Evolutionary conservation across 768 basidiomycete species (phyloP), one percentile per base, ranked within the genome.

Genomic region (Coprinopsis strossmayeri): DNA sequence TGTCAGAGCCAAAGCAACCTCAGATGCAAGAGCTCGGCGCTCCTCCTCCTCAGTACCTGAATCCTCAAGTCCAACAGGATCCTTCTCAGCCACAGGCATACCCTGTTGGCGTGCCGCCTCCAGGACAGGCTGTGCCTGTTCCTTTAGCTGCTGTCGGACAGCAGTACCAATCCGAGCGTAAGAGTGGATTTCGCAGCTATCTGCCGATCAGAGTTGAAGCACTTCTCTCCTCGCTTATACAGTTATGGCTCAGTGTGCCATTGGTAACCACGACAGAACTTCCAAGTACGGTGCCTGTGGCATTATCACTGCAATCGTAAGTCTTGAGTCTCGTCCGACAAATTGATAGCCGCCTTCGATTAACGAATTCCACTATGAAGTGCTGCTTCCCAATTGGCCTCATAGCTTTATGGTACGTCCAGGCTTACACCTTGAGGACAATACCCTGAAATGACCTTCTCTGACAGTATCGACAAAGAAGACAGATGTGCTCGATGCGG

Each of bases 231-330:
- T n/a, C n/a, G n/a, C n/a, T n/a, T n/a, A n/a, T n/a, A n/a, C 30
- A 32, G 30, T 7, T 32, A 7, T 32, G 15, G 30, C 30, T 7
- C 30, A 32, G 30, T 32, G 30, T 32, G 30, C 30, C 30, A 15
- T 32, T 15, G 30, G 30, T 32, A 32, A 32, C 15, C 61, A 62
- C 39, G 55, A 56, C 23, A 48, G 54, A 20, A 55, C 48, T 13
- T 59, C 52, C 24, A 59, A 49, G 15, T 57, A 56, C 38, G 63
- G 61, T 28, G 38, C 59, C 25, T 48, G 48, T 45, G 61, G 61
- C 2, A 59, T 62, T 25, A 60, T 64, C 38, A 53, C 53, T 17
- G 60, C 60, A 20, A 53, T 64, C 13, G 61, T 62, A 50, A 51
- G 62, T 55, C 20, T 43, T n/a, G n/a, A n/a, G n/a, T n/a, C n/a